A percentile compares a stretch with the other conserved stretches of the same genome.
These are phyloP conservation scores for Neurospora crassa DNA, from an alignment of 2,329 filamentous ascomycete species.

Conservation along the genomic window DNA sequence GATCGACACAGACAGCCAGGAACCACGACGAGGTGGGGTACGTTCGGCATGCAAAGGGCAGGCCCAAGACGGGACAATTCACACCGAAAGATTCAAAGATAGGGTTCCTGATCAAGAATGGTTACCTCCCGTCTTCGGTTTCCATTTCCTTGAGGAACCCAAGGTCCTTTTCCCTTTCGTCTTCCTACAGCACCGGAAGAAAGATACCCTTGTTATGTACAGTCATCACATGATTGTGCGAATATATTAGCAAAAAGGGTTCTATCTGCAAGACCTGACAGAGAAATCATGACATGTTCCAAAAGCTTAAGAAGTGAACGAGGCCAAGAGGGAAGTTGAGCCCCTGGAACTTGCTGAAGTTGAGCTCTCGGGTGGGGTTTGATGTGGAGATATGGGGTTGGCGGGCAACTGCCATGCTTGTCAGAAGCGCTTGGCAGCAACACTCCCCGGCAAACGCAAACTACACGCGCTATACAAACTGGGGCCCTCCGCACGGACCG, in stretches of 20 bases:
- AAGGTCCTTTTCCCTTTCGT: neutral
- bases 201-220: neutral
- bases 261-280: neutral
- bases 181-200: neutral
- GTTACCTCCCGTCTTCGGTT: neutral
- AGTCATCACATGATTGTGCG: neutral
- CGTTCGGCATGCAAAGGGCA: neutral
- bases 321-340: no score
- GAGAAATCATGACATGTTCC: neutral
- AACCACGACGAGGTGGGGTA: neutral
- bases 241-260: neutral
- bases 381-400: neutral
- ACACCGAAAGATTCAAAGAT: neutral
- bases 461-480: neutral
- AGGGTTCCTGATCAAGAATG: neutral
- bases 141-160: neutral
- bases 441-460: neutral
- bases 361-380: neutral
- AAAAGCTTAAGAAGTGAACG: no score
- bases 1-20: neutral
- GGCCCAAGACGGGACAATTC: neutral
- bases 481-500: constrained; percentile 3
- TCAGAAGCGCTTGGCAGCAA: neutral
- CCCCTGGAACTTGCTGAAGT: neutral
- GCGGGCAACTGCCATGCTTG: neutral